phyloP scores from a whole-genome alignment of 2,329 filamentous ascomycete genomes.

The Orbilia quercus region DNA sequence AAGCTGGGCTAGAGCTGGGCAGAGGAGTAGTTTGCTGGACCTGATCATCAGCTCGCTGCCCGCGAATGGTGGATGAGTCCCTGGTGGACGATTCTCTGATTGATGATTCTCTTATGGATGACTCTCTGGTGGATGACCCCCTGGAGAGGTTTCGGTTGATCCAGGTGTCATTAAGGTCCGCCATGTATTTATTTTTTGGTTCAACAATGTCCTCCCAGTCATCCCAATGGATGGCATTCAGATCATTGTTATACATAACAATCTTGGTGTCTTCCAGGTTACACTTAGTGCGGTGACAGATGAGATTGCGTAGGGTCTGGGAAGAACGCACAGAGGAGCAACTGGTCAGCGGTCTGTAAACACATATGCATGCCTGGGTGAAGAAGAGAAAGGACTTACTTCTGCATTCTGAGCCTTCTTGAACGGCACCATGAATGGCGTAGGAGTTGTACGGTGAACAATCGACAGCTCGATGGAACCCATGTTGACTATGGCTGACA shows the following conservation, averaged over 20 bases:
- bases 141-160: conserved; percentile 2
- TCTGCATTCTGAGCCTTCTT: conserved; percentile 31
- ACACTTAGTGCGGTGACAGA: conserved; percentile 25
- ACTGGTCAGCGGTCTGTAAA: background rate
- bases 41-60: no score
- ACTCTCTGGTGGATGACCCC: background rate
- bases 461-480: conserved; percentile 48
- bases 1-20: no score
- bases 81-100: background rate
- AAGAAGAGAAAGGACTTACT: conserved; percentile 18
- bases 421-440: conserved; percentile 43
- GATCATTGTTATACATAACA: conserved; percentile 26
- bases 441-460: conserved; percentile 29
- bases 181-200: conserved; percentile 30
- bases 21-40: no score
- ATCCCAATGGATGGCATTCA: conserved; percentile 46
- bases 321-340: background rate
- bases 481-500: background rate
- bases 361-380: background rate
- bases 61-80: no score
- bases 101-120: background rate
- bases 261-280: conserved; percentile 14
- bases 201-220: conserved; percentile 51
- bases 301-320: conserved; percentile 21
- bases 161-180: conserved; percentile 44